A percentile compares a stretch with the other conserved stretches of the same genome.
phyloP scores from a whole-genome alignment of 192 early-diverging fungal genomes.

The Coemansia interrupta region DNA sequence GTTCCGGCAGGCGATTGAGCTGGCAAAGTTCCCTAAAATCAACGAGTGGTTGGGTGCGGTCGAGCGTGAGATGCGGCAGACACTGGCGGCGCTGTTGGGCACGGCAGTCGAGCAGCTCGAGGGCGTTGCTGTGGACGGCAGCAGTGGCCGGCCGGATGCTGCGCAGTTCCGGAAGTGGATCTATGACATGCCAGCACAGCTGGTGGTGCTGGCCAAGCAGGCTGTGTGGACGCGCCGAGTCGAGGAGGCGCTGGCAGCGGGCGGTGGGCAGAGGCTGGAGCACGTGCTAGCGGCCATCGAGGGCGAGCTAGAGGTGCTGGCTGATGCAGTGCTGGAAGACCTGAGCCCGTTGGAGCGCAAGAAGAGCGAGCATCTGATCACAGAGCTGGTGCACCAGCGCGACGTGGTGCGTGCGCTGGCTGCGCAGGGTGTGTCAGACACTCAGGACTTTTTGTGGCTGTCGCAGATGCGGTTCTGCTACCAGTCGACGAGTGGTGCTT shows the following conservation, averaged over 20 bases:
- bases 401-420: slow-evolving; percentile 79
- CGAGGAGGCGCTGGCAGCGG: slow-evolving; percentile 67
- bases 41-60: slow-evolving; percentile 95
- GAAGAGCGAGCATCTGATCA: slow-evolving; percentile 98
- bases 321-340: slow-evolving; percentile 89
- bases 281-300: slow-evolving; percentile 61
- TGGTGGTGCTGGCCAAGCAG: slow-evolving; percentile 89
- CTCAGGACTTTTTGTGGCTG: slow-evolving; percentile 91
- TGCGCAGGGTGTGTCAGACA: slow-evolving; percentile 45
- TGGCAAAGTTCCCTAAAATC: slow-evolving; percentile 84
- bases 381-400: slow-evolving; percentile 97
- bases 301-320: slow-evolving; percentile 76
- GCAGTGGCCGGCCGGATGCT: slow-evolving; percentile 45
- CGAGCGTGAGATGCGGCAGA: slow-evolving; percentile 90
- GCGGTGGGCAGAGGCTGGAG: slow-evolving; percentile 44
- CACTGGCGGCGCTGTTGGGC: slow-evolving; percentile 73
- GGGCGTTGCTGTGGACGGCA: slow-evolving; percentile 55
- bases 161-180: slow-evolving; percentile 76
- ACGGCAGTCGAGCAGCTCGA: slow-evolving; percentile 70
- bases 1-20: slow-evolving; percentile 73
- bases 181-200: slow-evolving; percentile 84
- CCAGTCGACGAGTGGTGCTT: slow-evolving; percentile 40
- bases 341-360: slow-evolving; percentile 75
- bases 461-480: slow-evolving; percentile 96
- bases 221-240: slow-evolving; percentile 85